phyloP scores from a whole-genome alignment of 805 yeast species.

The Saccharomycopsis sp. region DNA sequence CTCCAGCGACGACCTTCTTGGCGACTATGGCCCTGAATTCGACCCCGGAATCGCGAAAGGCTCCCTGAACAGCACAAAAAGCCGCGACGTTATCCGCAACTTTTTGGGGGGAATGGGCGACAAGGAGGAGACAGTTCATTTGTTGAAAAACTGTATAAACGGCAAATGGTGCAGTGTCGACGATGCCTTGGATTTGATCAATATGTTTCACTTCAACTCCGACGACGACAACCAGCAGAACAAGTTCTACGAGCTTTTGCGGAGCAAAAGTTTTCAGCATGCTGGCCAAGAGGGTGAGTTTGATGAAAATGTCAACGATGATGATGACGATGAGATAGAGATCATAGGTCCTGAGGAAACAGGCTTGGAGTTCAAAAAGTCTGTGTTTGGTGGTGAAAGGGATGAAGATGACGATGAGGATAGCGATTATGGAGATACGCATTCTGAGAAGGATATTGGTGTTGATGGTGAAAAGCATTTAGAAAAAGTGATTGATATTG shows the following conservation, averaged over 20 bases:
- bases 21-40: neutral
- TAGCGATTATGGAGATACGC: neutral
- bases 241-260: slow-evolving; percentile 2
- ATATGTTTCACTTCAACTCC: slow-evolving; percentile 8
- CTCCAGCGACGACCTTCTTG: neutral
- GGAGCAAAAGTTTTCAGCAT: neutral
- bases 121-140: slow-evolving; percentile 5
- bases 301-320: neutral
- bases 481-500: too few relatives aligned
- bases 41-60: too few relatives aligned
- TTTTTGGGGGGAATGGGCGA: slow-evolving; percentile 16
- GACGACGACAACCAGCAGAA: slow-evolving; percentile 6
- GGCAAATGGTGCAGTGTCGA: slow-evolving; percentile 27
- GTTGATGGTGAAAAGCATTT: neutral
- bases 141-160: slow-evolving; percentile 17
- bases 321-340: neutral
- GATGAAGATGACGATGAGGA: neutral
- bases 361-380: neutral
- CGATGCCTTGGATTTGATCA: slow-evolving; percentile 22
- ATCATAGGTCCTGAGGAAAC: neutral
- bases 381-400: neutral
- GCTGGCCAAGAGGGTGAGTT: neutral
- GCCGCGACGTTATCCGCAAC: slow-evolving; percentile 15
- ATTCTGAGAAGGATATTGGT: neutral
- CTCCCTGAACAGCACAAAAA: neutral